Conservation (phyloP, 129 eudicot species). For the Apium graveolens region DNA sequence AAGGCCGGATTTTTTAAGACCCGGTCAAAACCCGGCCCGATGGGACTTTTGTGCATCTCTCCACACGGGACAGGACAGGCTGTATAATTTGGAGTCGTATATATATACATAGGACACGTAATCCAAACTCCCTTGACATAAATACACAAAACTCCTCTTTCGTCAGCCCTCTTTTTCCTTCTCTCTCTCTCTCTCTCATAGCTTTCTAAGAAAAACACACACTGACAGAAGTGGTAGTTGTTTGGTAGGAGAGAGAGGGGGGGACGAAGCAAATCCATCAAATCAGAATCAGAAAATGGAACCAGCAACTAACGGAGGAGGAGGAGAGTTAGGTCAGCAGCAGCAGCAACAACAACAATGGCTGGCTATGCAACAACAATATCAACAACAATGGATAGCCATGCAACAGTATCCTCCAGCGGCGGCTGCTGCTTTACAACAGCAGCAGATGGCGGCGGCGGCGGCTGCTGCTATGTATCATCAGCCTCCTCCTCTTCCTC, state of each 20-base stretch:
- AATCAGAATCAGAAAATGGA: background rate
- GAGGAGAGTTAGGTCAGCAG: background rate
- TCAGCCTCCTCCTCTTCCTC: slow-evolving; percentile 5
- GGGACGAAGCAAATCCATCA: background rate
- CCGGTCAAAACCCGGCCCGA: too few relatives aligned
- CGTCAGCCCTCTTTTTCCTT: slow-evolving; percentile 2
- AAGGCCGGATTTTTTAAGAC: too few relatives aligned
- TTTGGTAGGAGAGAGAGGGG: background rate
- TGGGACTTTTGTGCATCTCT: too few relatives aligned
- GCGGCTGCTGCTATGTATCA: background rate
- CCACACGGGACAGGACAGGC: background rate
- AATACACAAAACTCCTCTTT: background rate
- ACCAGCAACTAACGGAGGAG: background rate
- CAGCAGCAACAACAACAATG: background rate
- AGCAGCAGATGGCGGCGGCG: background rate
- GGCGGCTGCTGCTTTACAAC: background rate
- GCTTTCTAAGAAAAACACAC: background rate
- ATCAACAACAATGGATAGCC: slow-evolving; percentile 10
- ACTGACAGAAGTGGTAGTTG: background rate
- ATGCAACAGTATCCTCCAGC: slow-evolving; percentile 12
- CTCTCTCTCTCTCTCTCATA: background rate
- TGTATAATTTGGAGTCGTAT: background rate
- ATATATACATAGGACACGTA: background rate
- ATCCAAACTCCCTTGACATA: background rate
- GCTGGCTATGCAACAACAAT: slow-evolving; percentile 13